phyloP scores from a whole-genome alignment of 2,329 filamentous ascomycete genomes.

The Alternaria solani region DNA sequence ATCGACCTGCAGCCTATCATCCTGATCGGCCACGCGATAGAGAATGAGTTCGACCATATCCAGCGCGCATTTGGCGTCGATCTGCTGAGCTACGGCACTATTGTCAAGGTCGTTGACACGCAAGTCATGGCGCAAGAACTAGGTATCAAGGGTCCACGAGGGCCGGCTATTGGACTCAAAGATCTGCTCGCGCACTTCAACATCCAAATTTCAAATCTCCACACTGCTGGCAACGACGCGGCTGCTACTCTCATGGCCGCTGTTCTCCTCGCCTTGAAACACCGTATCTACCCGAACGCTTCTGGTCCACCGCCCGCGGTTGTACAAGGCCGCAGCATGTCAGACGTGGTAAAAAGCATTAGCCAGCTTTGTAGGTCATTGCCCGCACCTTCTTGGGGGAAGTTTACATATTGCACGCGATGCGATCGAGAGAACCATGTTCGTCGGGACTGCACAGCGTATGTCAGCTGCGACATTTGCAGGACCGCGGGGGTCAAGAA shows the following conservation, averaged over 20 bases:
- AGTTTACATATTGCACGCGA: conserved; percentile 9
- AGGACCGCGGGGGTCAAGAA: neutral
- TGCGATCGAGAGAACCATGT: conserved; percentile 20
- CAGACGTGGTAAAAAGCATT: neutral
- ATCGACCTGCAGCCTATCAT: conserved; percentile 25
- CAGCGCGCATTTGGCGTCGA: conserved; percentile 19
- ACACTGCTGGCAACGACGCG: conserved; percentile 28
- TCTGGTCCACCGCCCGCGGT: neutral
- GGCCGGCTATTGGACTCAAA: conserved; percentile 17
- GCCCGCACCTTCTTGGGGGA: conserved; percentile 16
- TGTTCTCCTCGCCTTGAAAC: conserved; percentile 14
- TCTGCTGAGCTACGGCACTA: conserved; percentile 15
- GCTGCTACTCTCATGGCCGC: conserved; percentile 25
- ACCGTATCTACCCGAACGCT: conserved; percentile 8
- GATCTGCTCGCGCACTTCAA: conserved; percentile 23
- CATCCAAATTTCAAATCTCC: conserved; percentile 15
- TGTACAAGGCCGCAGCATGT: neutral
- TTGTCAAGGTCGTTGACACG: conserved; percentile 30
- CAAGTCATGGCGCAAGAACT: conserved; percentile 23
- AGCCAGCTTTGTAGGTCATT: neutral
- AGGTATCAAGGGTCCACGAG: conserved; percentile 10
- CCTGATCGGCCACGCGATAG: conserved; percentile 24
- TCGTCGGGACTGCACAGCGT: conserved; percentile 9
- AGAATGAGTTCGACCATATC: conserved; percentile 23
- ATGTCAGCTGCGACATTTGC: conserved; percentile 13